These are phyloP conservation scores for Omphalea diandra DNA, from an alignment of 441 rosid species.

Conservation along the genomic window DNA sequence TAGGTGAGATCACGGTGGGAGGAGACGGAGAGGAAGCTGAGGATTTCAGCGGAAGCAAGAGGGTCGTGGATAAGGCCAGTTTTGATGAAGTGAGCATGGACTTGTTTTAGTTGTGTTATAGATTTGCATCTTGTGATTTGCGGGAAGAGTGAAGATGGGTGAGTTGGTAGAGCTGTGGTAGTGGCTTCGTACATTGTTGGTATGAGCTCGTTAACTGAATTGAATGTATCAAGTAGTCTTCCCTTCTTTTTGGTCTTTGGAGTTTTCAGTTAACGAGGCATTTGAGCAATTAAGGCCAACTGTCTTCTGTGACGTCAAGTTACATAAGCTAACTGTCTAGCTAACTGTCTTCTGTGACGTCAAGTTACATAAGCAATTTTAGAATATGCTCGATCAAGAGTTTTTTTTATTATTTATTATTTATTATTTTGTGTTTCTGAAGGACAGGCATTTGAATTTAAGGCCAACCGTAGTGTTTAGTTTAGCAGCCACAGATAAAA, in stretches of 20 bases:
- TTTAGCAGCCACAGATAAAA: no score
- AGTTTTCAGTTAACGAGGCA: neutral
- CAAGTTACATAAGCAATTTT: no score
- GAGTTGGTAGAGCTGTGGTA: slow-evolving; percentile 24
- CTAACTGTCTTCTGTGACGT: no score
- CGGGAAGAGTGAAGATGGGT: slow-evolving; percentile 56
- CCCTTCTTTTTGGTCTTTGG: no score
- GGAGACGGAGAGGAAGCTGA: slow-evolving; percentile 43
- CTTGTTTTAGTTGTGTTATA: slow-evolving; percentile 43
- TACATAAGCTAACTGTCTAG: no score
- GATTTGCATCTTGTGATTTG: slow-evolving; percentile 51
- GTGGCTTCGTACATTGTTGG: slow-evolving; percentile 13
- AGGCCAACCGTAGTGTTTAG: no score
- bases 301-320: no score
- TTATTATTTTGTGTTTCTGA: no score
- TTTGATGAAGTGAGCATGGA: slow-evolving; percentile 68
- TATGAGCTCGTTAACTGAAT: neutral
- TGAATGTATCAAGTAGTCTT: neutral
- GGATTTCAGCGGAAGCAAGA: slow-evolving; percentile 66
- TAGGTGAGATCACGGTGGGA: slow-evolving; percentile 38
- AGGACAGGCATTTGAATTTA: no score
- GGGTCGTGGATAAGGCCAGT: slow-evolving; percentile 54
- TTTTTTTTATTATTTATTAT: no score
- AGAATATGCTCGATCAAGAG: no score
- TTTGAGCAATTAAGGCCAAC: no score